Percentiles rank a stretch among this genome's conserved stretches.
These are phyloP conservation scores for Zizania latifolia DNA, from an alignment of 176 grass and related monocot genomes.

Conservation along the genomic window DNA sequence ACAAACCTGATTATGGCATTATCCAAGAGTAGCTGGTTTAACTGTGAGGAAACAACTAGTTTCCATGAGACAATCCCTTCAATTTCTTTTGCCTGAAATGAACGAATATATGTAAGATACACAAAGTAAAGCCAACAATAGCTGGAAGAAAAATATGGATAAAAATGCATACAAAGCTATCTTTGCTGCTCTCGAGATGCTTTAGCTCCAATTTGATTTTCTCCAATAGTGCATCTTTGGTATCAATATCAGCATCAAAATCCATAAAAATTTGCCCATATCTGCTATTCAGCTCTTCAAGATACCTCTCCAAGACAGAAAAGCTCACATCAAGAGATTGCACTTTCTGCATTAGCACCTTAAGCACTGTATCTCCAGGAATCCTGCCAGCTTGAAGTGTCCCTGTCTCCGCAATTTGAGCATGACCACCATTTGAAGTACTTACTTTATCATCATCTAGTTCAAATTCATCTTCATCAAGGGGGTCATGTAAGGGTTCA, in stretches of 20 bases:
- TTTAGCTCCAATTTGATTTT: conserved; percentile 69
- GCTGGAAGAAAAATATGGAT: neutral
- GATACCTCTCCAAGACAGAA: conserved; percentile 84
- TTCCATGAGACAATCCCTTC: conserved; percentile 71
- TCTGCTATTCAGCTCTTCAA: conserved; percentile 89
- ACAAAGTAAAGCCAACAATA: conserved; percentile 16
- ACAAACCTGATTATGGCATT: conserved; percentile 62
- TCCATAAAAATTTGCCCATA: conserved; percentile 96
- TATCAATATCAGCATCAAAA: conserved; percentile 83
- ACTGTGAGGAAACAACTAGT: conserved; percentile 52
- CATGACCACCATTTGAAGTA: conserved; percentile 36
- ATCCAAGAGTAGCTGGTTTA: conserved; percentile 59
- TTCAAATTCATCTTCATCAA: conserved; percentile 55
- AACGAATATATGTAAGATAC: conserved; percentile 23
- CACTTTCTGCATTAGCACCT: conserved; percentile 93
- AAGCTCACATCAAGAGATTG: conserved; percentile 96
- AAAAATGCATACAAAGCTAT: conserved; percentile 48
- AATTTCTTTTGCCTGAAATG: conserved; percentile 58
- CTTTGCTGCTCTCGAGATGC: conserved; percentile 56
- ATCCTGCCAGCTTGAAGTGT: conserved; percentile 75
- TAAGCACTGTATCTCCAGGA: conserved; percentile 86
- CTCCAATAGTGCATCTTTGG: conserved; percentile 55
- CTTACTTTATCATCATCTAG: conserved; percentile 45
- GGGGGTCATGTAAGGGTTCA: conserved; percentile 32
- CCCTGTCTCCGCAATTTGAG: conserved; percentile 49